These are phyloP conservation scores for Populus hybrid DNA, from an alignment of 441 rosid species.

Conservation along the genomic window DNA sequence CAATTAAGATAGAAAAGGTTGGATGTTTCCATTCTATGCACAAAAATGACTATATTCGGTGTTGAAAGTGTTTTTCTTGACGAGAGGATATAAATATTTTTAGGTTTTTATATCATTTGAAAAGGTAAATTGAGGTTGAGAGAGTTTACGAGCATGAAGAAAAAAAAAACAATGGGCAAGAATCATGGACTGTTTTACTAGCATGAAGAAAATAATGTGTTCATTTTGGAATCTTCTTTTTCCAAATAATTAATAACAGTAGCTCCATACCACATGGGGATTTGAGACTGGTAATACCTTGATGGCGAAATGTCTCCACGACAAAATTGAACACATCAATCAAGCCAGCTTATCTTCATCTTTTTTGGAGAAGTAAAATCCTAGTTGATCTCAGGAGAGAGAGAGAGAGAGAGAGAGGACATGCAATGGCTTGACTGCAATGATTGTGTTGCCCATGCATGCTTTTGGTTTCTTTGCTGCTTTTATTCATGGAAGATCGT, in stretches of 20 bases:
- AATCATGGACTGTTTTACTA: background rate
- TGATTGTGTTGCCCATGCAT: constrained; percentile 23
- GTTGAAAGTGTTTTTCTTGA: no score
- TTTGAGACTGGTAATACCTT: background rate
- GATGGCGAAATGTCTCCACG: background rate
- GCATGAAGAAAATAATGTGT: background rate
- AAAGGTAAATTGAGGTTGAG: rapidly evolving
- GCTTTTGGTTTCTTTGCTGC: constrained; percentile 5
- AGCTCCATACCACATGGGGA: background rate
- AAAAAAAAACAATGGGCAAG: background rate
- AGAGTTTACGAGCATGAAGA: no score
- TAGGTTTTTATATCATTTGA: no score
- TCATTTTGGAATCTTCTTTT: background rate
- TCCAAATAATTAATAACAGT: background rate
- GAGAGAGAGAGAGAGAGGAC: background rate
- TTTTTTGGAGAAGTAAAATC: background rate
- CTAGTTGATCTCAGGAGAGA: background rate
- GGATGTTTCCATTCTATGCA: no score
- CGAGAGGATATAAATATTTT: no score
- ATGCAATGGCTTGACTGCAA: constrained; percentile 5
- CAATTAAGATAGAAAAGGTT: rapidly evolving
- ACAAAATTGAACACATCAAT: background rate
- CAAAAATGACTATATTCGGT: no score
- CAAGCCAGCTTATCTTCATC: background rate
- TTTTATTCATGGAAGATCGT: background rate